These are phyloP conservation scores for Cyclotella baltica DNA, from an alignment of 108 stramenopile species.

Conservation along the genomic window DNA sequence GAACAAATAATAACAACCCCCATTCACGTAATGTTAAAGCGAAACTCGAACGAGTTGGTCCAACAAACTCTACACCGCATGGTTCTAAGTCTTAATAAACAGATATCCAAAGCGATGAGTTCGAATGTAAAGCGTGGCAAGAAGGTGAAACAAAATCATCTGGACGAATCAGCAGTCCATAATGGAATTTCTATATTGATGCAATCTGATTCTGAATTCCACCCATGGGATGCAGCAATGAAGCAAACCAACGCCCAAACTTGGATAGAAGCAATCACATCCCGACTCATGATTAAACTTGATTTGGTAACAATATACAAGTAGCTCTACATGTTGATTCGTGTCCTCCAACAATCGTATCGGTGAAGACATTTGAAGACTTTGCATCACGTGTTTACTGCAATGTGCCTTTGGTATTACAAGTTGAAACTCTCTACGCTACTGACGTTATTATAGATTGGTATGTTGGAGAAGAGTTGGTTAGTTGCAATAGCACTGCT, in stretches of 20 bases:
- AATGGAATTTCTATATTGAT: background rate
- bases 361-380: background rate
- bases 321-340: background rate
- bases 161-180: background rate
- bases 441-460: background rate
- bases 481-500: background rate
- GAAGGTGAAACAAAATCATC: background rate
- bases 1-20: background rate
- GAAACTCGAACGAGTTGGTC: background rate
- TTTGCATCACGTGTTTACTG: background rate
- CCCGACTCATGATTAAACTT: background rate
- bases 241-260: background rate
- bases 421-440: background rate
- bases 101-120: background rate
- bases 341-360: background rate
- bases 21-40: background rate
- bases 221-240: background rate
- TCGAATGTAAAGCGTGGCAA: background rate
- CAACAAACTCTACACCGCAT: background rate
- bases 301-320: background rate
- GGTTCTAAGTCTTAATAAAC: background rate
- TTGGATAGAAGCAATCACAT: background rate
- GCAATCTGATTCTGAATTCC: background rate
- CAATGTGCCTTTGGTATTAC: background rate
- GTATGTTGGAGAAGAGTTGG: background rate